Percentiles rank a stretch among this genome's conserved stretches.
Conservation (phyloP, 805 yeast genomes). For the Lipomyces yamadae region DNA sequence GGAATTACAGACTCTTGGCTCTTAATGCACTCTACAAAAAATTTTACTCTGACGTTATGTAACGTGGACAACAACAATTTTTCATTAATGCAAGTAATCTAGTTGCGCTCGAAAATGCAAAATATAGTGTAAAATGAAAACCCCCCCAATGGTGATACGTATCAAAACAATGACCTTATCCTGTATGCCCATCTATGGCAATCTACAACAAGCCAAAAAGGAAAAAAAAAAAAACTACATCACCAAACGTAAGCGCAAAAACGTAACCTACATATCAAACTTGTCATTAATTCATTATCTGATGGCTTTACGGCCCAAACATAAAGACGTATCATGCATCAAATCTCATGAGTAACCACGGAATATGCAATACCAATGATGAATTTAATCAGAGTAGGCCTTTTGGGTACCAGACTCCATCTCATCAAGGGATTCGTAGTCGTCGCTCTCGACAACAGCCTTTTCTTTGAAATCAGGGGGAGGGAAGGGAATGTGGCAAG, state of each 20-base stretch:
- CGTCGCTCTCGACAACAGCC: constrained; percentile 26
- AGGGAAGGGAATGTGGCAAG: constrained; percentile 39
- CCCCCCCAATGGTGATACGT: not conserved
- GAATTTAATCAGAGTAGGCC: constrained; percentile 25
- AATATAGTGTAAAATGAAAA: not conserved
- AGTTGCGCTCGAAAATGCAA: not conserved
- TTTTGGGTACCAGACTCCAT: constrained; percentile 34
- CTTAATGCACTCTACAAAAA: no score
- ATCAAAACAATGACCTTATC: constrained; percentile 1
- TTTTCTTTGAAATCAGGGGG: constrained; percentile 24
- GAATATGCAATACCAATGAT: not conserved
- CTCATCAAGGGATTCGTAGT: constrained; percentile 37
- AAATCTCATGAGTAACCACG: not conserved
- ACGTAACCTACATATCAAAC: not conserved
- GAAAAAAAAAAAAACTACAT: not conserved
- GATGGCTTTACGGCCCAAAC: not conserved
- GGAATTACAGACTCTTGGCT: no score
- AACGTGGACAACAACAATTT: no score
- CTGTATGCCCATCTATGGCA: not conserved
- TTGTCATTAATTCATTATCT: not conserved
- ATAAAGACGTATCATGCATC: not conserved
- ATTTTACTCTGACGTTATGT: not conserved
- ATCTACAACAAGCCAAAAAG: not conserved
- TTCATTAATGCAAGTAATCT: not conserved
- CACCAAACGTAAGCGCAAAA: not conserved